Conservation (phyloP, 1,139 yeast species). For the Blastobotrys serpentis region DNA sequence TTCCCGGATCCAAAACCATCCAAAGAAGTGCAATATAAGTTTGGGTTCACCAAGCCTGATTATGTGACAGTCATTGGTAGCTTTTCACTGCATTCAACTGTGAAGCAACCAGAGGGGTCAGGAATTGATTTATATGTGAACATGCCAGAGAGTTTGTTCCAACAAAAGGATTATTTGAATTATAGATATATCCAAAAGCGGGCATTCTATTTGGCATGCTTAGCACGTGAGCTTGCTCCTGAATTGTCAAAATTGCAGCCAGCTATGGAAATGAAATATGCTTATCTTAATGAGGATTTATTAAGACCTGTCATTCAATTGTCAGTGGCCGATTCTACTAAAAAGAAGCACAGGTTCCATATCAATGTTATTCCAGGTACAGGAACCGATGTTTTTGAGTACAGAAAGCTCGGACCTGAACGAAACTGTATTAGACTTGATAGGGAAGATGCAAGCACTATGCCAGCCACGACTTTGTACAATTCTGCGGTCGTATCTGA, state of each 20-base stretch:
- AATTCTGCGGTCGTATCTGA: slow-evolving; percentile 76
- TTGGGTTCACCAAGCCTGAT: slow-evolving; percentile 69
- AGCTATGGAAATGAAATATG: slow-evolving; percentile 48
- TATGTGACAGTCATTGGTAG: slow-evolving; percentile 83
- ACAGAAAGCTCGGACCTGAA: slow-evolving; percentile 73
- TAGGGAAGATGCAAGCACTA: slow-evolving; percentile 38
- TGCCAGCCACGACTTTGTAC: slow-evolving; percentile 81
- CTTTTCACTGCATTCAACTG: slow-evolving; percentile 82
- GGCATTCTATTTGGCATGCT: slow-evolving; percentile 77
- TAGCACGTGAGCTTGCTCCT: slow-evolving; percentile 62
- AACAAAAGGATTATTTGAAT: slow-evolving; percentile 84
- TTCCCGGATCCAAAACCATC: slow-evolving; percentile 88
- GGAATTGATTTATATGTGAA: slow-evolving; percentile 75
- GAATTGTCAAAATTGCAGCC: slow-evolving; percentile 37
- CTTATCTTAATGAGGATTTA: slow-evolving; percentile 44
- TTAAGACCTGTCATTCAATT: slow-evolving; percentile 38
- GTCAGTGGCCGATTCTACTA: slow-evolving; percentile 23
- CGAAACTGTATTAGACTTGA: slow-evolving; percentile 59
- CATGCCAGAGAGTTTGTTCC: slow-evolving; percentile 75
- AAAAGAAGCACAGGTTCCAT: slow-evolving; percentile 48
- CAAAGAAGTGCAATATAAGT: slow-evolving; percentile 61
- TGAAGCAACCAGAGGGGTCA: slow-evolving; percentile 59
- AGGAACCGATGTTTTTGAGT: slow-evolving; percentile 59
- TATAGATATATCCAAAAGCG: slow-evolving; percentile 88
- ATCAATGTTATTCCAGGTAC: slow-evolving; percentile 67